Percentiles rank a stretch among this genome's conserved stretches.
Conservation (phyloP, 768 basidiomycete species). For the Zangia roseola region DNA sequence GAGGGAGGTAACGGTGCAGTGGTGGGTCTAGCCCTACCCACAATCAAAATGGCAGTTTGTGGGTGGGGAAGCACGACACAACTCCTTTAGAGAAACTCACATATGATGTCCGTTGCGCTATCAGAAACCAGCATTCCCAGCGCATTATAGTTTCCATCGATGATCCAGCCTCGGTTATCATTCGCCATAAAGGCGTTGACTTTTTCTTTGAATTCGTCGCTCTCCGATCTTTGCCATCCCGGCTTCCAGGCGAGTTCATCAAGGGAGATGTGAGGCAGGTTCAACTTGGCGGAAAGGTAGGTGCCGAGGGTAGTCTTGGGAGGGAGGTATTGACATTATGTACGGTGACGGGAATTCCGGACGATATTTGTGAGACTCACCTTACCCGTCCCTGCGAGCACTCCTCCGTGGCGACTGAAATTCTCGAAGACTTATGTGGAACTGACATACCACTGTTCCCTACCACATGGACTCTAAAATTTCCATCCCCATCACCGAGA, state of each 20-base stretch:
- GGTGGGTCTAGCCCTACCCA: conserved; percentile 76
- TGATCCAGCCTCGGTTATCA: conserved; percentile 46
- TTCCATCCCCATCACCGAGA: conserved; percentile 45
- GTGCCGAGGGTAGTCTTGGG: conserved; percentile 46
- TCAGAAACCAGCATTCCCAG: conserved; percentile 36
- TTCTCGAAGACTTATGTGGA: not conserved
- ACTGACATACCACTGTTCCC: conserved; percentile 51
- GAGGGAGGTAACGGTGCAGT: conserved; percentile 57
- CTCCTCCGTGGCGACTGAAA: conserved; percentile 1
- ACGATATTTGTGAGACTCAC: conserved; percentile 19
- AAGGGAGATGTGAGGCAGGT: conserved; percentile 45
- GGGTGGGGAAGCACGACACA: not conserved
- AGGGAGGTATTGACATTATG: not conserved
- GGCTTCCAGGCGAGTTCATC: conserved; percentile 51
- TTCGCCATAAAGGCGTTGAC: conserved; percentile 24
- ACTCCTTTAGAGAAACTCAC: conserved; percentile 34
- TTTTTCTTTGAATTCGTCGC: conserved; percentile 23
- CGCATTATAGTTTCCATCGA: conserved; percentile 47
- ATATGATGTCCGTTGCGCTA: conserved; percentile 51
- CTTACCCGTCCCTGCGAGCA: conserved; percentile 38
- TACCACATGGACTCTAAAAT: conserved; percentile 45
- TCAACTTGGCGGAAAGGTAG: conserved; percentile 43
- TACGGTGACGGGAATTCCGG: too few relatives aligned
- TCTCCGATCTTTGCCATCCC: conserved; percentile 39
- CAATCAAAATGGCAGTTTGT: not conserved